Conservation (phyloP, 352 stramenopile species). For the Phytophthora europaea region DNA sequence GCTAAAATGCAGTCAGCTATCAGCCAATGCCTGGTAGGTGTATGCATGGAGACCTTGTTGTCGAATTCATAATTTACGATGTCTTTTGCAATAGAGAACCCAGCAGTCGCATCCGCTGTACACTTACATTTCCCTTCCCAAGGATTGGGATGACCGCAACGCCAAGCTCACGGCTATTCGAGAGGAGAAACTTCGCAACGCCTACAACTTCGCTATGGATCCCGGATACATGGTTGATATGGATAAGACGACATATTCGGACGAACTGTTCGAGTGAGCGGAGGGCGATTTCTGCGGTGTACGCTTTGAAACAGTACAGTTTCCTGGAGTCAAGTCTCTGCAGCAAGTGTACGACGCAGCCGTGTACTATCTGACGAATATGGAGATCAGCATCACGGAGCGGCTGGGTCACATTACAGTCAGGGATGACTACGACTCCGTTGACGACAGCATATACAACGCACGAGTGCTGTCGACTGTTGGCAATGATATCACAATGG, state of each 20-base stretch:
- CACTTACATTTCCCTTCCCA: constrained; percentile 27
- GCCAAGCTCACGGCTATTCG: constrained; percentile 21
- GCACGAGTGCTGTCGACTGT: constrained; percentile 21
- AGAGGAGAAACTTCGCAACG: constrained; percentile 24
- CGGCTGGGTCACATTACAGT: constrained; percentile 37
- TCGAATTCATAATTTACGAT: neutral
- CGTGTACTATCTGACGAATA: constrained; percentile 47
- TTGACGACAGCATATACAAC: constrained; percentile 28
- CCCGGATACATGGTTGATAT: constrained; percentile 14
- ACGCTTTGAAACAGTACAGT: constrained; percentile 35
- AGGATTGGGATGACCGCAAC: constrained; percentile 15
- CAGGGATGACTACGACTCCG: constrained; percentile 35
- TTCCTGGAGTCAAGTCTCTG: constrained; percentile 38
- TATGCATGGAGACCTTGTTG: neutral
- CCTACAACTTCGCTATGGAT: constrained; percentile 29
- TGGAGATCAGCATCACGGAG: constrained; percentile 50
- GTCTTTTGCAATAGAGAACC: constrained; percentile 4
- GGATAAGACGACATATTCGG: constrained; percentile 27
- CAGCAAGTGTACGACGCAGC: constrained; percentile 45
- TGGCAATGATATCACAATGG: constrained; percentile 26
- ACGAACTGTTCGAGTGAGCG: constrained; percentile 36
- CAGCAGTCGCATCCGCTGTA: constrained; percentile 32
- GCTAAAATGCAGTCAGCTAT: constrained; percentile 20
- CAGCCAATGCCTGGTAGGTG: constrained; percentile 20
- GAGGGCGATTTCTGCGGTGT: constrained; percentile 37